A percentile compares a stretch with the other conserved stretches of the same genome.
These are phyloP conservation scores for Arxiozyma bovina DNA, from an alignment of 1,139 yeast genomes.

Conservation along the genomic window DNA sequence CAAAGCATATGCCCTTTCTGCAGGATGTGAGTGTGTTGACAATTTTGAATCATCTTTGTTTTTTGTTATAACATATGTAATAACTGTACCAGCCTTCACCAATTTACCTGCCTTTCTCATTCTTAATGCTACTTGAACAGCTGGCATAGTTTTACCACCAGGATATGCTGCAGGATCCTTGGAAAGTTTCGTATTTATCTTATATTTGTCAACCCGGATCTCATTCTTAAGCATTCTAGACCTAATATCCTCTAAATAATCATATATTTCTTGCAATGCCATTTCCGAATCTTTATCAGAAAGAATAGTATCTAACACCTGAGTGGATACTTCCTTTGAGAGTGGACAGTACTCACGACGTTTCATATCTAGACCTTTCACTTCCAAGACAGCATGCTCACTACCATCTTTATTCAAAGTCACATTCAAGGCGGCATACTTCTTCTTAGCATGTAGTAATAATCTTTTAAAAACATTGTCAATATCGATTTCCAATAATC, in stretches of 20 bases:
- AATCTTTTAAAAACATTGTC: slow-evolving; percentile 87
- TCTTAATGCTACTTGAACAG: slow-evolving; percentile 85
- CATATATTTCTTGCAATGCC: slow-evolving; percentile 65
- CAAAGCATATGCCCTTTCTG: slow-evolving; percentile 74
- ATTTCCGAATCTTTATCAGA: slow-evolving; percentile 71
- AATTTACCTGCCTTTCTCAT: slow-evolving; percentile 73
- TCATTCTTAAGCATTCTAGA: slow-evolving; percentile 51
- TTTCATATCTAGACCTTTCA: slow-evolving; percentile 93
- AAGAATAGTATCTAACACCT: slow-evolving; percentile 62
- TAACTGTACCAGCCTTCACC: slow-evolving; percentile 81
- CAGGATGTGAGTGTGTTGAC: slow-evolving; percentile 26
- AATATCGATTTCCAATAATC: slow-evolving; percentile 82
- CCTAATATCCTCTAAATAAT: slow-evolving; percentile 56
- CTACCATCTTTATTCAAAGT: slow-evolving; percentile 40
- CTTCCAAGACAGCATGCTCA: slow-evolving; percentile 58
- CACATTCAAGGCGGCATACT: slow-evolving; percentile 84
- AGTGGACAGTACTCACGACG: slow-evolving; percentile 94
- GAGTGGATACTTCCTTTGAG: slow-evolving; percentile 79
- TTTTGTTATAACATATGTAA: slow-evolving; percentile 69
- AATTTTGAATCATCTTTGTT: slow-evolving; percentile 20
- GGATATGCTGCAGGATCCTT: slow-evolving; percentile 71
- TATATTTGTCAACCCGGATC: slow-evolving; percentile 55
- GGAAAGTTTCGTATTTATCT: slow-evolving; percentile 65
- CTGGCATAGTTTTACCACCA: slow-evolving; percentile 78
- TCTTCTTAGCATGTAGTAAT: slow-evolving; percentile 89